Evolutionary conservation across 805 yeast species (phyloP).

Genomic region (Barnettozyma sp.): DNA sequence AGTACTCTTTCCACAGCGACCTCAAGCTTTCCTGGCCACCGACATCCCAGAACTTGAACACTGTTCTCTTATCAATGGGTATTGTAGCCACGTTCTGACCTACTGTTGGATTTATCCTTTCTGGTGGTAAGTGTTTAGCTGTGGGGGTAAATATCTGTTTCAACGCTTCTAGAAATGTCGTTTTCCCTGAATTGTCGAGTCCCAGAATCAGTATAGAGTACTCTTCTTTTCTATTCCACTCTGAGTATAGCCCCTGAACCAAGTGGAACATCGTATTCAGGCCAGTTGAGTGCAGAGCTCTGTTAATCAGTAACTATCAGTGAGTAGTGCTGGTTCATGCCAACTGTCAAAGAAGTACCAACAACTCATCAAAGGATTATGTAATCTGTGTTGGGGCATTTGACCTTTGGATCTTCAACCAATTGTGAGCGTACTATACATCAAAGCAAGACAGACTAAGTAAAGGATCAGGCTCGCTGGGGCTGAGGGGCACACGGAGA

Average conservation of each 20-base stretch:
- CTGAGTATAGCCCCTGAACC: conserved; percentile 51
- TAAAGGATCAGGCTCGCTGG: too few species aligned
- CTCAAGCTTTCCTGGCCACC: conserved; percentile 92
- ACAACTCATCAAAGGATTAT: too few species aligned
- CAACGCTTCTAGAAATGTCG: conserved; percentile 66
- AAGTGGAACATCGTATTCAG: conserved; percentile 55
- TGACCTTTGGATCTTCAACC: too few species aligned
- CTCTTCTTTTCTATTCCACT: conserved; percentile 42
- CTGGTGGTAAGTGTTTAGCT: conserved; percentile 41
- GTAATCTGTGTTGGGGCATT: too few species aligned
- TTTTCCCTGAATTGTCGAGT: conserved; percentile 93
- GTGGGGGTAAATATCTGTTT: conserved; percentile 46
- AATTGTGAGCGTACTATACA: too few species aligned
- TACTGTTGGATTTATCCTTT: conserved; percentile 81
- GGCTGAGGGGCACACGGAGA: too few species aligned
- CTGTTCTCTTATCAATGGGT: conserved; percentile 28
- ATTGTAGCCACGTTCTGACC: conserved; percentile 73
- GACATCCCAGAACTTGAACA: conserved; percentile 87
- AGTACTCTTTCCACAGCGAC: conserved; percentile 83
- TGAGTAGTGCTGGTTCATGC: too few species aligned
- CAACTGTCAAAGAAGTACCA: too few species aligned
- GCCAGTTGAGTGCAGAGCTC: background rate
- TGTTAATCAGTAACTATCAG: too few species aligned
- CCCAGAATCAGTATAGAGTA: conserved; percentile 80
- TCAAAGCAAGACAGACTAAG: too few species aligned